Evolutionary conservation across 148 eudicot genomes (phyloP).

Genomic region (Rhododendron kiyosumense): DNA sequence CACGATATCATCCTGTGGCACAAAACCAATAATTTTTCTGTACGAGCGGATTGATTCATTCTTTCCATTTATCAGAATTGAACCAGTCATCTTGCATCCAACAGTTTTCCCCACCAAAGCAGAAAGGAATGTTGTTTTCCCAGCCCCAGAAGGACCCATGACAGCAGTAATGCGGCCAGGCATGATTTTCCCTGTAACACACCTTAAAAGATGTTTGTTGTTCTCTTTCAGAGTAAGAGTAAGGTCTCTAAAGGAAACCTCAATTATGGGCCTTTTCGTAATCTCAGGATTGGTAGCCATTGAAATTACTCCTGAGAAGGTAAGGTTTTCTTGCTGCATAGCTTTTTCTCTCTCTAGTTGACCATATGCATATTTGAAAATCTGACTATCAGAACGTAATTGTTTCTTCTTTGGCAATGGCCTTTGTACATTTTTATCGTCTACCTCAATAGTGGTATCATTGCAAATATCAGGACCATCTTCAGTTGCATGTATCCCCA

Average conservation of each 20-base stretch:
- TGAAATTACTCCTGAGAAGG: conserved; percentile 52
- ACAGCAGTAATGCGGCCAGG: conserved; percentile 71
- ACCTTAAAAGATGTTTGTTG: conserved; percentile 46
- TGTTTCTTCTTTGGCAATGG: conserved; percentile 41
- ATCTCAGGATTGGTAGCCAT: conserved; percentile 40
- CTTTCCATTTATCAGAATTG: conserved; percentile 55
- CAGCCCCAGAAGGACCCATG: conserved; percentile 90
- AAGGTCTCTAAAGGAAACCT: conserved; percentile 59
- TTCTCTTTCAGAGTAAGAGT: conserved; percentile 64
- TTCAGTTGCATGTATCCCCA: conserved; percentile 18
- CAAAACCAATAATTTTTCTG: conserved; percentile 71
- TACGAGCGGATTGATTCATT: conserved; percentile 57
- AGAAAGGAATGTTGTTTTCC: conserved; percentile 70
- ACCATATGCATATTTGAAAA: conserved; percentile 67
- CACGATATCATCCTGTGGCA: conserved; percentile 84
- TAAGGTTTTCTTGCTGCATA: conserved; percentile 37
- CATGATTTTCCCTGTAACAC: conserved; percentile 61
- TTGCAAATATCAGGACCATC: conserved; percentile 27
- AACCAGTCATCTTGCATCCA: conserved; percentile 56
- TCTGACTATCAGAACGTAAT: conserved; percentile 48
- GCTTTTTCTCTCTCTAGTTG: conserved; percentile 80
- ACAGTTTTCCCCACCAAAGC: conserved; percentile 68
- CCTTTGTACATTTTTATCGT: conserved; percentile 21
- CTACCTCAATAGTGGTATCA: conserved; percentile 32
- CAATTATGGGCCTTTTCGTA: conserved; percentile 52